These are phyloP conservation scores for Apiotrichum mycotoxinovorans DNA, from an alignment of 1,284 basidiomycete species.

Conservation along the genomic window DNA sequence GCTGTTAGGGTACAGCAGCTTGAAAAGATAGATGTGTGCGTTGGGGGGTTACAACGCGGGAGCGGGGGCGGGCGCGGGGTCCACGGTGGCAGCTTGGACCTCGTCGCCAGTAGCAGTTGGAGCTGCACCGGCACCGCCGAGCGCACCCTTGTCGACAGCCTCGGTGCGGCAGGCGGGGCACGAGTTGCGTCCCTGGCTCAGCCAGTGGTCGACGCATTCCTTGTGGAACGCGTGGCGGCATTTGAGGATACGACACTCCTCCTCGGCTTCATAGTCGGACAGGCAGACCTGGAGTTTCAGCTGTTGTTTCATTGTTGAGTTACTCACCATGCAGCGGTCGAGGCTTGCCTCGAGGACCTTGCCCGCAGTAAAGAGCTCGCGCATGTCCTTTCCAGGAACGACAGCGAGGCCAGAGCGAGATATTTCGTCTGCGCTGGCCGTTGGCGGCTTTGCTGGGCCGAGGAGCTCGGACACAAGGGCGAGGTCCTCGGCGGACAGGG, in stretches of 20 bases:
- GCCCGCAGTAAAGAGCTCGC: conserved; percentile 58
- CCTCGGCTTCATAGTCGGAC: conserved; percentile 70
- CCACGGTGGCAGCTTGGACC: background rate
- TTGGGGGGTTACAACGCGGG: too few relatives aligned
- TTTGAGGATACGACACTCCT: conserved; percentile 69
- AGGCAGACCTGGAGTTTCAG: conserved; percentile 65
- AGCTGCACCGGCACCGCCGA: background rate
- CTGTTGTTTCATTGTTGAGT: background rate
- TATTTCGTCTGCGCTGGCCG: conserved; percentile 74
- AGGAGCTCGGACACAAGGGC: conserved; percentile 62
- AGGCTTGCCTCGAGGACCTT: conserved; percentile 69
- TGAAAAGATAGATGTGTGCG: too few relatives aligned
- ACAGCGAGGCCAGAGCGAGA: conserved; percentile 71
- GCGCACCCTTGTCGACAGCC: conserved; percentile 9
- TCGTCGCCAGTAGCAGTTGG: background rate
- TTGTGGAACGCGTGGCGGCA: conserved; percentile 84
- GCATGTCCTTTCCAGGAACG: conserved; percentile 59
- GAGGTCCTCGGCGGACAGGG: conserved; percentile 59
- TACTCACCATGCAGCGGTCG: conserved; percentile 62
- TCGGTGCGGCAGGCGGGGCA: conserved; percentile 71
- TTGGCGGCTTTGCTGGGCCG: conserved; percentile 56
- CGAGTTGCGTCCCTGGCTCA: conserved; percentile 76
- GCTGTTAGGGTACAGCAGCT: too few relatives aligned
- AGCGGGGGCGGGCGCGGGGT: too few relatives aligned
- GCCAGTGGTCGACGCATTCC: conserved; percentile 77